A percentile compares a stretch with the other conserved stretches of the same genome.
Conservation (phyloP, 306 rosid genomes). For the Quillaja saponaria region DNA sequence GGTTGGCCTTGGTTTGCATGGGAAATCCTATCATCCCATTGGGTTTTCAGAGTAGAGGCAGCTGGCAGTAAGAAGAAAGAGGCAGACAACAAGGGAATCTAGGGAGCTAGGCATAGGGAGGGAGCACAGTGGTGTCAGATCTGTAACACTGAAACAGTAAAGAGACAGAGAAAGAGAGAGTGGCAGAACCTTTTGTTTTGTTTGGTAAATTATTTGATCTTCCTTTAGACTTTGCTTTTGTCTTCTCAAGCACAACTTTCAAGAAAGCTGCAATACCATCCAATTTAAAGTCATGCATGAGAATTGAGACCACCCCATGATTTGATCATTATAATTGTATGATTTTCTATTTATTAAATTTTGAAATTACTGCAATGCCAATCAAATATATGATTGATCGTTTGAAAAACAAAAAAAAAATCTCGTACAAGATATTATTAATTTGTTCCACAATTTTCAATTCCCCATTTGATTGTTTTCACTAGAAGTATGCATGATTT, state of each 20-base stretch:
- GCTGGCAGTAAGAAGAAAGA: not conserved
- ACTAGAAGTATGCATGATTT: no score
- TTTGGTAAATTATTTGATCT: conserved; percentile 36
- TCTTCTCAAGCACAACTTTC: conserved; percentile 62
- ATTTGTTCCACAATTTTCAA: no score
- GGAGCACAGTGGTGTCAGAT: conserved; percentile 51
- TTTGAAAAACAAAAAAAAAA: no score
- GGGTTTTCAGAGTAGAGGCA: conserved; percentile 19
- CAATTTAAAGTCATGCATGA: conserved; percentile 21
- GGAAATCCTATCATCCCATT: conserved; percentile 21
- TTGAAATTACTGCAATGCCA: not conserved
- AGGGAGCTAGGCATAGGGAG: not conserved
- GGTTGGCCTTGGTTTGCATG: conserved; percentile 41
- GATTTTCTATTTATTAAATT: conserved; percentile 26
- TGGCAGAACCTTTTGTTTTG: conserved; percentile 53
- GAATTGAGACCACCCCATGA: conserved; percentile 25
- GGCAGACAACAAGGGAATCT: not conserved
- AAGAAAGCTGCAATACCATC: conserved; percentile 64
- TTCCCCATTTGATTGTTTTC: no score
- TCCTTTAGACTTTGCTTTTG: conserved; percentile 65
- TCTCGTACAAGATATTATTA: no score
- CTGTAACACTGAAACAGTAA: conserved; percentile 46
- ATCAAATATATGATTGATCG: no score
- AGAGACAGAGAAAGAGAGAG: conserved; percentile 40
- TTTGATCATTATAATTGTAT: conserved; percentile 45